phyloP scores from a whole-genome alignment of 768 basidiomycete genomes.

The Antrodiella citrinella region DNA sequence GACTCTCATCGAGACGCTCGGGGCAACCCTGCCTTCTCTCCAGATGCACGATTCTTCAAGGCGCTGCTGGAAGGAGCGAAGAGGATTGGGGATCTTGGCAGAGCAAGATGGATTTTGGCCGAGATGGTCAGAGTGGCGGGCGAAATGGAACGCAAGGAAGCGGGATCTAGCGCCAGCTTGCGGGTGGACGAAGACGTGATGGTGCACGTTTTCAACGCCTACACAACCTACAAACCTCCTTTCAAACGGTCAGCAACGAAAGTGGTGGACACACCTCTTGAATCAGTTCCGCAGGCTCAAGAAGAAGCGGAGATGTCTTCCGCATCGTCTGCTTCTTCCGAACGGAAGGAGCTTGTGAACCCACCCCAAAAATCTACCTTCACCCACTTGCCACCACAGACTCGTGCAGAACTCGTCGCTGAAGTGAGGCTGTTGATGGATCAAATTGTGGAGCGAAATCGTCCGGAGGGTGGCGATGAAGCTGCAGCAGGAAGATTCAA shows the following conservation, averaged over 20 bases:
- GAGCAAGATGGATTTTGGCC: slow-evolving; percentile 85
- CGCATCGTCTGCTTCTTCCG: background rate
- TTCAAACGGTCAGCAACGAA: slow-evolving; percentile 45
- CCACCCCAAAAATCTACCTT: slow-evolving; percentile 8
- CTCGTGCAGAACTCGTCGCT: slow-evolving; percentile 55
- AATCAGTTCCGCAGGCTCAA: background rate
- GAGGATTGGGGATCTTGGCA: slow-evolving; percentile 71
- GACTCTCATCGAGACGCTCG: slow-evolving; percentile 64
- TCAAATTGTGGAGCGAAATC: slow-evolving; percentile 42
- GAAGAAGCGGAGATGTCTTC: background rate
- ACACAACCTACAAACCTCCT: slow-evolving; percentile 71
- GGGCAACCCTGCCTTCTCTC: slow-evolving; percentile 46
- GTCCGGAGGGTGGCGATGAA: background rate
- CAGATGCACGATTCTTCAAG: slow-evolving; percentile 63
- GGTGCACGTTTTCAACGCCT: slow-evolving; percentile 81
- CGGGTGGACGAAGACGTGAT: slow-evolving; percentile 59
- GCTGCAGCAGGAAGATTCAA: slow-evolving; percentile 31
- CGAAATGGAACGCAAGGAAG: background rate
- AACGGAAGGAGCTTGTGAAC: slow-evolving; percentile 1
- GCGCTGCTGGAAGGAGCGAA: slow-evolving; percentile 90
- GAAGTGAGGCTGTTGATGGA: slow-evolving; percentile 64
- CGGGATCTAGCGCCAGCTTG: slow-evolving; percentile 22
- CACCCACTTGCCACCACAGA: slow-evolving; percentile 65
- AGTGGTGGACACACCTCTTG: background rate
- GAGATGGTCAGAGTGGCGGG: slow-evolving; percentile 54